phyloP scores from a whole-genome alignment of 495 filamentous ascomycete genomes.

The Neurospora sp. region DNA sequence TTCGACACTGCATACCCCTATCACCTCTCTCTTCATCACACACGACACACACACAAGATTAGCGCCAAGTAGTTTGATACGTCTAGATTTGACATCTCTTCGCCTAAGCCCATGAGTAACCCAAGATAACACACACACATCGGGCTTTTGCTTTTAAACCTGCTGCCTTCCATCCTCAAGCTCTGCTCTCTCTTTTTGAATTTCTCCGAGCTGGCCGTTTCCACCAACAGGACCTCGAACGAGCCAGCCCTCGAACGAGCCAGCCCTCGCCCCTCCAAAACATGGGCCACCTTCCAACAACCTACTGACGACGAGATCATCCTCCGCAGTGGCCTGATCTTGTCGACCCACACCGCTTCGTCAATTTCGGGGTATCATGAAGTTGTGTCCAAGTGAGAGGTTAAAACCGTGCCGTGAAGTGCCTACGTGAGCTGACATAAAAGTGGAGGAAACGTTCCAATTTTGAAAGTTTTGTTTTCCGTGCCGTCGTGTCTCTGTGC shows the following conservation, averaged over 20 bases:
- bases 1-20: neutral
- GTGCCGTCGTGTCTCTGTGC: neutral
- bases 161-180: neutral
- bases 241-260: neutral
- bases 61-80: neutral
- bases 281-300: neutral
- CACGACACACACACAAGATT: neutral
- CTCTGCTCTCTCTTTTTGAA: neutral
- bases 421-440: neutral
- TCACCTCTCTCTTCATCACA: neutral
- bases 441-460: neutral
- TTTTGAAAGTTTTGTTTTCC: neutral
- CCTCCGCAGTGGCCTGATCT: neutral
- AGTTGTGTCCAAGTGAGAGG: neutral
- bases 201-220: neutral
- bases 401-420: neutral
- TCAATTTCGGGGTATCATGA: neutral
- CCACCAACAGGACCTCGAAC: neutral
- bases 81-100: neutral
- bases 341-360: neutral
- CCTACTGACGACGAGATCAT: neutral
- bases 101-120: neutral
- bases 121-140: neutral
- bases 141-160: neutral
- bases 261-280: neutral